phyloP scores from a whole-genome alignment of 176 grass and related monocot genomes.

The Cocos nucifera region DNA sequence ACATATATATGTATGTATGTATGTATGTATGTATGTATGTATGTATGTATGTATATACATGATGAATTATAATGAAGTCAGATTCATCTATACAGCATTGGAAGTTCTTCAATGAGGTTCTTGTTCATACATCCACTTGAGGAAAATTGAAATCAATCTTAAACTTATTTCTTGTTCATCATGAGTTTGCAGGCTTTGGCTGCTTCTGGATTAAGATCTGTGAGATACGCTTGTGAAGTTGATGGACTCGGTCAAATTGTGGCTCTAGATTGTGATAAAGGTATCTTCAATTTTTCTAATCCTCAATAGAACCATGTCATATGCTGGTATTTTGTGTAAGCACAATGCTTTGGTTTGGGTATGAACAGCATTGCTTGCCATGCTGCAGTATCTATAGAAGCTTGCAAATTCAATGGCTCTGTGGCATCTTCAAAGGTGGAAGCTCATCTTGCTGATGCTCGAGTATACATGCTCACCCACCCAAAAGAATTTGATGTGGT shows the following conservation, averaged over 20 bases:
- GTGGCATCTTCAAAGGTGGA: conserved; percentile 65
- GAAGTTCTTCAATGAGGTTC: too few species aligned
- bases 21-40: too few species aligned
- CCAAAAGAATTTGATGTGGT: conserved; percentile 99
- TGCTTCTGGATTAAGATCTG: conserved; percentile 81
- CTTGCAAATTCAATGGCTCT: conserved; percentile 85
- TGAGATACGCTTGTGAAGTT: conserved; percentile 79
- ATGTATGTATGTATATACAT: too few species aligned
- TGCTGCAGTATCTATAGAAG: conserved; percentile 70
- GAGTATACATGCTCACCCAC: conserved; percentile 95
- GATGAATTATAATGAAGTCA: too few species aligned
- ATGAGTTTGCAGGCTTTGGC: conserved; percentile 66
- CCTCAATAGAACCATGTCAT: too few species aligned
- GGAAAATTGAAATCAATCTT: too few species aligned
- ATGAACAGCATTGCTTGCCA: too few species aligned
- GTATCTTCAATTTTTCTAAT: conserved; percentile 24
- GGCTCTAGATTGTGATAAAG: conserved; percentile 88
- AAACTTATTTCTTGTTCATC: neutral
- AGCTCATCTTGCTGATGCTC: conserved; percentile 87
- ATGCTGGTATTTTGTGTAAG: too few species aligned
- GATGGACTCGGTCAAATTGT: conserved; percentile 68
- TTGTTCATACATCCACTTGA: too few species aligned
- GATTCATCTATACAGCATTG: too few species aligned
- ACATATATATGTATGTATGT: too few species aligned
- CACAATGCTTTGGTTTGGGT: too few species aligned